Evolutionary conservation across 2,329 filamentous ascomycete species (phyloP).

Genomic region (Aspergillus tamarii): DNA sequence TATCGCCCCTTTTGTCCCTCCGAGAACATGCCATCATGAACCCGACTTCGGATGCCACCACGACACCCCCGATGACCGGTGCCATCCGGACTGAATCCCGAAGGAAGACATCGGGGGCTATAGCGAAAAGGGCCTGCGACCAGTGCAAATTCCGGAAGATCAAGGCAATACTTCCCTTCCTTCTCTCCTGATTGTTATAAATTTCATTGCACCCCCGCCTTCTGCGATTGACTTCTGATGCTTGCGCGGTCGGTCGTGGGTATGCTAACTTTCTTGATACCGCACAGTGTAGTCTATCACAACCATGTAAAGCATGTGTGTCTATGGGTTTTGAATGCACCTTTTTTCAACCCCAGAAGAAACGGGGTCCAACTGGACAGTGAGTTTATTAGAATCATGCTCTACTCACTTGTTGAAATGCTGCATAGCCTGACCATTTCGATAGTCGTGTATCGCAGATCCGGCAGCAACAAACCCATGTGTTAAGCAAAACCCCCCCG

Average conservation of each 20-base stretch:
- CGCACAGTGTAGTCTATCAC: conserved; percentile 42
- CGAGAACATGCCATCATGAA: conserved; percentile 31
- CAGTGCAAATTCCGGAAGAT: conserved; percentile 46
- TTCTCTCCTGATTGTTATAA: neutral
- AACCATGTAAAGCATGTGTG: conserved; percentile 44
- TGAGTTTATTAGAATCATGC: conserved; percentile 26
- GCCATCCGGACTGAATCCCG: conserved; percentile 29
- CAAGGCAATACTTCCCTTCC: conserved; percentile 31
- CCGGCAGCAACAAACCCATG: conserved; percentile 37
- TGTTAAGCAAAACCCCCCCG: conserved; percentile 20
- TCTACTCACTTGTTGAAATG: neutral
- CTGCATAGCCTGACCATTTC: conserved; percentile 8
- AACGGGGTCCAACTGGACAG: conserved; percentile 43
- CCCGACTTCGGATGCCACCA: conserved; percentile 22
- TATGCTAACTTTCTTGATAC: conserved; percentile 7
- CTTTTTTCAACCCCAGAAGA: conserved; percentile 47
- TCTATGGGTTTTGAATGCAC: conserved; percentile 45
- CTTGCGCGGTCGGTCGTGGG: neutral
- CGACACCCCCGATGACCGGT: conserved; percentile 23
- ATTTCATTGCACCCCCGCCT: neutral
- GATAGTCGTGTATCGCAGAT: conserved; percentile 43
- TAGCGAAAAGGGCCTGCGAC: conserved; percentile 45
- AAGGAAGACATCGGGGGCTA: conserved; percentile 25
- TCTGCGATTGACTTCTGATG: neutral
- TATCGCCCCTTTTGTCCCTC: neutral